These are phyloP conservation scores for Candolleomyces efflorescens DNA, from an alignment of 768 basidiomycete species.

Conservation along the genomic window DNA sequence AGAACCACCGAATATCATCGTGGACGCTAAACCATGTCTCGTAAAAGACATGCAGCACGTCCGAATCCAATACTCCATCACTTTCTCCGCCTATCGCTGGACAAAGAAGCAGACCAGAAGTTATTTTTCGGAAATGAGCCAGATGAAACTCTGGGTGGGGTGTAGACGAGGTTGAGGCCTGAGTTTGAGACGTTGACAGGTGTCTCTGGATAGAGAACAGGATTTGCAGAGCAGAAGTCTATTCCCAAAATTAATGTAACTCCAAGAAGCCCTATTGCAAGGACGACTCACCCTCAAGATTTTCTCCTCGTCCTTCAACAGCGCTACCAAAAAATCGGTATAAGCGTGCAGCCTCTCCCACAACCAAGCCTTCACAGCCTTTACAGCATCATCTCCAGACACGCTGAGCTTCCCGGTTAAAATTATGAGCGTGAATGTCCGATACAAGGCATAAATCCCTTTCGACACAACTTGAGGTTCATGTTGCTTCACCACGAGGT, in stretches of 20 bases:
- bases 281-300: conserved; percentile 56
- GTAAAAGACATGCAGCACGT: conserved; percentile 61
- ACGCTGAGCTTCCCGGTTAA: conserved; percentile 49
- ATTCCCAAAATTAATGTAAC: background rate
- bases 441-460: conserved; percentile 77
- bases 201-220: conserved; percentile 74
- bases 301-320: conserved; percentile 77
- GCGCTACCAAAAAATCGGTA: conserved; percentile 59
- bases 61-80: conserved; percentile 43
- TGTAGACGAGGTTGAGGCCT: conserved; percentile 24
- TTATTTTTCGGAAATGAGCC: conserved; percentile 62
- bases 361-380: conserved; percentile 75
- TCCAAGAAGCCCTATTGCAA: background rate
- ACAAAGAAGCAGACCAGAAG: conserved; percentile 55
- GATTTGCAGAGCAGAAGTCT: conserved; percentile 73
- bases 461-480: conserved; percentile 61
- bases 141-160: conserved; percentile 64
- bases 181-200: conserved; percentile 63
- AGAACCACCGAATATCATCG: conserved; percentile 88
- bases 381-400: conserved; percentile 49
- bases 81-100: conserved; percentile 28
- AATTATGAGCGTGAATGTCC: conserved; percentile 67
- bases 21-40: conserved; percentile 71
- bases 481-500: conserved; percentile 43
- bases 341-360: conserved; percentile 71